Evolutionary conservation across 805 yeast species (phyloP).

Genomic region (Metschnikowia peoriensis): DNA sequence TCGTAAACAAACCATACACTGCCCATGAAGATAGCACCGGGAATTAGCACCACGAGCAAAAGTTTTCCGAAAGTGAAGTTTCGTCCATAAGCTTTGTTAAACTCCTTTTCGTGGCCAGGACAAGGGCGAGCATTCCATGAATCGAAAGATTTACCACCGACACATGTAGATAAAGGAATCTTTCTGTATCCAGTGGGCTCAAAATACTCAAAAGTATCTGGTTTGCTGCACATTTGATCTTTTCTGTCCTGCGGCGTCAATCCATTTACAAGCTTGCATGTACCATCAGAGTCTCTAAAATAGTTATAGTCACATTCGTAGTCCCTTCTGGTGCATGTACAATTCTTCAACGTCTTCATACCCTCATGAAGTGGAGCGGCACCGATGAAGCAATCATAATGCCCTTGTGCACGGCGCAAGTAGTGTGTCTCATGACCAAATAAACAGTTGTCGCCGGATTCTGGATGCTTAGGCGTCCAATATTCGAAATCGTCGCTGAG

Average conservation of each 20-base stretch:
- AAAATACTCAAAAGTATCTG: constrained; percentile 65
- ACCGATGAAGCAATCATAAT: constrained; percentile 67
- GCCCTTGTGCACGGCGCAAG: constrained; percentile 43
- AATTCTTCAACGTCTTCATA: constrained; percentile 56
- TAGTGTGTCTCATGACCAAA: constrained; percentile 44
- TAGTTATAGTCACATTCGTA: constrained; percentile 93
- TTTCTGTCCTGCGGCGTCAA: constrained; percentile 60
- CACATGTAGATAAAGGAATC: constrained; percentile 82
- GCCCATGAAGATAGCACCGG: constrained; percentile 52
- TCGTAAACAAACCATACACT: constrained; percentile 71
- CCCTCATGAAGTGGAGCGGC: constrained; percentile 58
- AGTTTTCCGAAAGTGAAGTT: constrained; percentile 53
- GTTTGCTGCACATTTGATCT: constrained; percentile 55
- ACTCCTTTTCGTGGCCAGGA: constrained; percentile 80
- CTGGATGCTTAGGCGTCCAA: constrained; percentile 43
- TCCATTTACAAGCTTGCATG: constrained; percentile 82
- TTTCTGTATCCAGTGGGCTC: constrained; percentile 92
- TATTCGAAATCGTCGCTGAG: constrained; percentile 40
- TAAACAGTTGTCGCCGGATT: constrained; percentile 35
- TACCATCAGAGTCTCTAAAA: constrained; percentile 67
- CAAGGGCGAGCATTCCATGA: constrained; percentile 67
- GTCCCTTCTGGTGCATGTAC: constrained; percentile 83
- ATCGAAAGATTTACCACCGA: constrained; percentile 74
- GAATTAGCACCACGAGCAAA: constrained; percentile 53
- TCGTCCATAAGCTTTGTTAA: constrained; percentile 48